Evolutionary conservation across 352 stramenopile species (phyloP).

Genomic region (Globisporangium abappressorium): DNA sequence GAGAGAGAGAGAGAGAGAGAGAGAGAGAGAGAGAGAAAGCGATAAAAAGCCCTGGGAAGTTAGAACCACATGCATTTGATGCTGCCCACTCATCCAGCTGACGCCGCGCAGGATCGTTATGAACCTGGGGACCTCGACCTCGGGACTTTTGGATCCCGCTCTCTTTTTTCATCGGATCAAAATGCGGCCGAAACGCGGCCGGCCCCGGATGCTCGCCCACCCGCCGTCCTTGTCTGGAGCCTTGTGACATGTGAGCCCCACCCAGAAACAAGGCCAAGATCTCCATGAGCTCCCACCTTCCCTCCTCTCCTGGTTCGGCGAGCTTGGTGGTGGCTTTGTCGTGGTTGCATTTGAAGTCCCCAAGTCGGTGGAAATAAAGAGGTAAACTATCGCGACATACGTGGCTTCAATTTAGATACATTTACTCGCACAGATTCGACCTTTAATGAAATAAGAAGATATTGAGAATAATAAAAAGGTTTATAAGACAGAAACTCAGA

Average conservation of each 20-base stretch:
- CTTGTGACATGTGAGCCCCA: neutral
- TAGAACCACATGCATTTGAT: neutral
- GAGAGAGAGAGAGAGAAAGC: neutral
- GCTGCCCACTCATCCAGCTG: neutral
- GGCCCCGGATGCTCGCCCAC: too few relatives aligned
- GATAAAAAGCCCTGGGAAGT: neutral
- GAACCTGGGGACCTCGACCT: neutral
- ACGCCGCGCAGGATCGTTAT: neutral
- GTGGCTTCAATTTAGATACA: neutral
- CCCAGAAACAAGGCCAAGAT: neutral
- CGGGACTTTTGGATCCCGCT: neutral
- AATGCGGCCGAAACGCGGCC: neutral
- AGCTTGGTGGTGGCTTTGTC: neutral
- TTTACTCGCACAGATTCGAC: rapidly evolving
- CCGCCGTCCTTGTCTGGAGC: too few relatives aligned
- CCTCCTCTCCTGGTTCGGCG: neutral
- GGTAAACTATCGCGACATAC: neutral
- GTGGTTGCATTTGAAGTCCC: neutral
- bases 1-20: too few relatives aligned
- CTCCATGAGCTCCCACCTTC: neutral
- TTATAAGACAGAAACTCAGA: neutral
- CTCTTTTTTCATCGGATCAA: neutral
- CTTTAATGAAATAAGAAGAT: neutral
- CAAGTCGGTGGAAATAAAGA: neutral
- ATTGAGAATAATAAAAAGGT: neutral